Evolutionary conservation across 1,284 basidiomycete species (phyloP).

Genomic region (Caloboletus firmus): DNA sequence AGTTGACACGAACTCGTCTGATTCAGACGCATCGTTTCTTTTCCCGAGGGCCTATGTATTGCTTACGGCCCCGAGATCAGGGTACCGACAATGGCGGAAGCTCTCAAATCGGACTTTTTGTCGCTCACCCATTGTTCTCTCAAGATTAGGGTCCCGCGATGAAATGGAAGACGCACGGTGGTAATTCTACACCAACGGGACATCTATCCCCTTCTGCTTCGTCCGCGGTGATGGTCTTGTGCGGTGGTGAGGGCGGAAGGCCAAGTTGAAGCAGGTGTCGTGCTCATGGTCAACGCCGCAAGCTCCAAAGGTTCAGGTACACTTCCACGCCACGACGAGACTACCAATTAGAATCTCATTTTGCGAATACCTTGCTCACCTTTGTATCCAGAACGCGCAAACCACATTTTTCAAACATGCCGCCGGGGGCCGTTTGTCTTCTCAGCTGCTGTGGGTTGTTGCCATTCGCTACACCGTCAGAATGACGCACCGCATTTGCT

Average conservation of each 20-base stretch:
- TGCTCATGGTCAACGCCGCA: background rate
- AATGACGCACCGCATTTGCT: background rate
- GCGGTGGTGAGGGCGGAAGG: background rate
- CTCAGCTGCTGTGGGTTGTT: background rate
- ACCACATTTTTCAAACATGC: background rate
- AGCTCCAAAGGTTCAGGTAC: conserved; percentile 5
- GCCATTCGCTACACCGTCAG: background rate
- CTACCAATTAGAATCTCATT: conserved; percentile 1
- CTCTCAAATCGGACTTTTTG: background rate
- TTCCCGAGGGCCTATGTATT: background rate
- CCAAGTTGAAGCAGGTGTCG: background rate
- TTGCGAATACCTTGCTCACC: background rate
- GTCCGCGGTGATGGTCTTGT: conserved; percentile 22
- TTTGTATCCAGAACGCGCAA: background rate
- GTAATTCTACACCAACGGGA: background rate
- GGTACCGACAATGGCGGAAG: conserved; percentile 3
- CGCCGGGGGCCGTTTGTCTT: background rate
- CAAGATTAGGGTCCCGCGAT: conserved; percentile 11
- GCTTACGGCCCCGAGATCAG: conserved; percentile 1
- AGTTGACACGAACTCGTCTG: background rate
- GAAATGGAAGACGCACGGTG: conserved; percentile 18
- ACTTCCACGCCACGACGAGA: conserved; percentile 7
- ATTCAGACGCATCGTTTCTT: background rate
- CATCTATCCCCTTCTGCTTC: conserved; percentile 9
- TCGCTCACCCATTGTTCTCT: conserved; percentile 10